phyloP scores from a whole-genome alignment of 1,284 basidiomycete genomes.

The Boletus semigastroideus region DNA sequence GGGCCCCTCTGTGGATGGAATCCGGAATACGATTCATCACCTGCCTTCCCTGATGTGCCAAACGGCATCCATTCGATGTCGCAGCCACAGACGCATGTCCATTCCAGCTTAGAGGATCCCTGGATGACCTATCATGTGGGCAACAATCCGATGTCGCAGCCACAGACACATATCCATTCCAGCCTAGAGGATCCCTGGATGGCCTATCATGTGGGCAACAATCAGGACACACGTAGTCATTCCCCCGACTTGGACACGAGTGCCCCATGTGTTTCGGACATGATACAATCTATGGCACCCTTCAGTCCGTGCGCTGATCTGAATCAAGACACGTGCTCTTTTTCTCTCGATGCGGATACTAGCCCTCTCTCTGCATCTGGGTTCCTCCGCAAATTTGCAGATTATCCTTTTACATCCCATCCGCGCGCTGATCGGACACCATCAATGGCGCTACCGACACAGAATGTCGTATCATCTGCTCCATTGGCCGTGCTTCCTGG shows the following conservation, averaged over 20 bases:
- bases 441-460: not conserved
- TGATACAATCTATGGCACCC: too few relatives aligned
- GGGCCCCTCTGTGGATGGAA: not conserved
- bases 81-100: not conserved
- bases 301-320: too few relatives aligned
- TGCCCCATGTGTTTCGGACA: too few relatives aligned
- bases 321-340: not conserved
- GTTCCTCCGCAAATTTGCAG: not conserved
- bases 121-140: too few relatives aligned
- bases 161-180: not conserved
- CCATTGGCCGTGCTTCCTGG: not conserved
- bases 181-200: not conserved
- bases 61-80: not conserved
- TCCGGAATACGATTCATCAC: not conserved
- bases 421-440: not conserved
- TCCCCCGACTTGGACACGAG: not conserved
- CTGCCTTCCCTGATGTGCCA: not conserved
- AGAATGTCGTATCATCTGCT: not conserved
- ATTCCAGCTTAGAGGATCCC: not conserved
- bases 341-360: slow-evolving; percentile 1
- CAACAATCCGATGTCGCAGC: not conserved
- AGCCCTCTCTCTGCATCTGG: not conserved
- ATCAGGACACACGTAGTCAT: not conserved
- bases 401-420: not conserved
- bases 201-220: not conserved